phyloP scores from a whole-genome alignment of 1,284 basidiomycete genomes.

The Fomitopsis pinicola region DNA sequence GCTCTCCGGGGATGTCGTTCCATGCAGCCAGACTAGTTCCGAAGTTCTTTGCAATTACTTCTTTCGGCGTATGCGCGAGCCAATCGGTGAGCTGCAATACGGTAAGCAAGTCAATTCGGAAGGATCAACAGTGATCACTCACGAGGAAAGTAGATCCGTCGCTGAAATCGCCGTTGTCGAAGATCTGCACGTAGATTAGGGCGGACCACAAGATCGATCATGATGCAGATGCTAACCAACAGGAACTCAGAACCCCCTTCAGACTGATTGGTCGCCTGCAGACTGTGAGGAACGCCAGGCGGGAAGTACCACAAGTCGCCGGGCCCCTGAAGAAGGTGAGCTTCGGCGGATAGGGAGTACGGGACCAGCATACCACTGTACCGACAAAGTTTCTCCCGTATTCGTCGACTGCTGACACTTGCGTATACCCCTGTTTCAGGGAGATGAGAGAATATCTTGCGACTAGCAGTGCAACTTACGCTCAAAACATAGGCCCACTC shows the following conservation, averaged over 20 bases:
- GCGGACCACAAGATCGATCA: not conserved
- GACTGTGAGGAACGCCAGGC: constrained; percentile 47
- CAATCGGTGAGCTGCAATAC: constrained; percentile 52
- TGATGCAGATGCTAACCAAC: not conserved
- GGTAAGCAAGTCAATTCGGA: not conserved
- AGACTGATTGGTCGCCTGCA: constrained; percentile 57
- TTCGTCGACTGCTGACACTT: constrained; percentile 57
- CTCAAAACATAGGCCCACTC: constrained; percentile 67
- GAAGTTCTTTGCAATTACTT: constrained; percentile 72
- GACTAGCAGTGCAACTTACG: constrained; percentile 26
- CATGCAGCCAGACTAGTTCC: constrained; percentile 50
- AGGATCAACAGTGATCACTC: not conserved
- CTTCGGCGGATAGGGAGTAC: not conserved
- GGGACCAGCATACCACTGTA: constrained; percentile 32
- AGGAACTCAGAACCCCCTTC: constrained; percentile 40
- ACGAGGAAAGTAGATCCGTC: constrained; percentile 69
- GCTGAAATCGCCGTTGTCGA: constrained; percentile 61
- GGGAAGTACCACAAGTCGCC: constrained; percentile 65
- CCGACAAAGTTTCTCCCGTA: constrained; percentile 61
- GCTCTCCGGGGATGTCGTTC: constrained; percentile 48
- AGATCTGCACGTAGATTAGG: constrained; percentile 37
- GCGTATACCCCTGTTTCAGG: constrained; percentile 47
- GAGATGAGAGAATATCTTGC: not conserved
- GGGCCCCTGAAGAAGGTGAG: constrained; percentile 19
- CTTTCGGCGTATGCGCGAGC: constrained; percentile 58